Base-by-base conservation (phyloP, 768 basidiomycete species). In the Rhodocollybia butyracea region DNA sequence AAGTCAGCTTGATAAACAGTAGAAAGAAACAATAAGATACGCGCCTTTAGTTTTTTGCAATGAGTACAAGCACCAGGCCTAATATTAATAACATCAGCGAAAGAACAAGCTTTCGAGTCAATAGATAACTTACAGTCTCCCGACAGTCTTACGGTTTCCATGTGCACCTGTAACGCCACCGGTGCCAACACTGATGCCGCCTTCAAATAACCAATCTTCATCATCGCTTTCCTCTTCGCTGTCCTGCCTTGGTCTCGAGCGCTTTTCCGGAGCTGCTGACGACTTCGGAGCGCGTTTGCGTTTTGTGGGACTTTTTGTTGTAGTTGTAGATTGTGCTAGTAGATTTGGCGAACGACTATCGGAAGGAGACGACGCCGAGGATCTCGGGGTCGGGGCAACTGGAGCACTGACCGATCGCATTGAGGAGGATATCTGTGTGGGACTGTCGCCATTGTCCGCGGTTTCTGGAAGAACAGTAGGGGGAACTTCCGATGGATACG, bases 31-130 rank as follows among this genome's bases (percentile, higher is more conserved):
- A 58, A 51, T 57, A 21, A 19, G 42, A 53, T 39, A 59, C 83
- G 56, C 70, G 87, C 89, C 86, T 93, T 93, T 63, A 92, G 83
- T 65, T 85, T 88, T 70, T 91, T 93, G 80, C 91, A 93, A 64
- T 92, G 84, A 3, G 81, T 87, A 69, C 91, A 93, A 40, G 91
- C 91, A 55, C 91, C 89, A 59, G 86, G 84, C 40, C 89, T 92
- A 5, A 31, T 27, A 46, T 27, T n/a, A n/a, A n/a, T n/a, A n/a
- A n/a, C n/a, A n/a, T n/a, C n/a, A n/a, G n/a, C n/a, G n/a, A n/a
- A n/a, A n/a, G n/a, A n/a, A n/a, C n/a, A n/a, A n/a, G n/a, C n/a
- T n/a, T n/a, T n/a, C n/a, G n/a, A n/a, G n/a, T n/a, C 24, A 42
- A 30, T 42, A 53, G 40, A 26, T 26, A 8, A 54, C 59, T 56